These are phyloP conservation scores for Globisporangium abappressorium DNA, from an alignment of 352 stramenopile genomes.

Conservation along the genomic window DNA sequence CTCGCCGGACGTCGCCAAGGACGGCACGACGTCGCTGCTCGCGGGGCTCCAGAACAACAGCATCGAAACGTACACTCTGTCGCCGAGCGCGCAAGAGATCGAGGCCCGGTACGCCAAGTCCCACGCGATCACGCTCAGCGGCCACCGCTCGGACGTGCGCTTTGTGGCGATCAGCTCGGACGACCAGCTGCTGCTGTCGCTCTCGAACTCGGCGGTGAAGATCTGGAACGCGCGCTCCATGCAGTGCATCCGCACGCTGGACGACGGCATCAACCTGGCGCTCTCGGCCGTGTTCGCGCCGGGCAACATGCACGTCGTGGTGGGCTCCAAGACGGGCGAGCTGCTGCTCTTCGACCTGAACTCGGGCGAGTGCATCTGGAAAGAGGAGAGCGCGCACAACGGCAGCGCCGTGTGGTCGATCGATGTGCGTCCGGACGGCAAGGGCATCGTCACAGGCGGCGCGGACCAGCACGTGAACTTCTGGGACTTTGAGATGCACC, in stretches of 20 bases:
- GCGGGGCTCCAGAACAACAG: conserved; percentile 90
- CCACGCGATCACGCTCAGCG: conserved; percentile 72
- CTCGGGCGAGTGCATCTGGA: conserved; percentile 92
- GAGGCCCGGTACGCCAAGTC: conserved; percentile 66
- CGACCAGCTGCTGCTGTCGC: conserved; percentile 88
- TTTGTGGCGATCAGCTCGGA: conserved; percentile 86
- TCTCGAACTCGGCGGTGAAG: conserved; percentile 86
- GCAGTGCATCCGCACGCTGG: conserved; percentile 90
- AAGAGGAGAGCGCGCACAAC: conserved; percentile 86
- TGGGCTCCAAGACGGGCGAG: conserved; percentile 96
- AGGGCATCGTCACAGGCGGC: conserved; percentile 93
- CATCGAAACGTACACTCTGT: conserved; percentile 87
- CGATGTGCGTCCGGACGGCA: conserved; percentile 90
- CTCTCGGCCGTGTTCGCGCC: conserved; percentile 95
- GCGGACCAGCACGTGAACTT: conserved; percentile 99
- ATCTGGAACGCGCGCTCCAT: conserved; percentile 91
- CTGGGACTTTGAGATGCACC: conserved; percentile 96
- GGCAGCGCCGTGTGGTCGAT: conserved; percentile 96
- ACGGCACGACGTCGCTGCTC: conserved; percentile 79
- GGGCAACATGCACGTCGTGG: conserved; percentile 95
- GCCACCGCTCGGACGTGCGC: conserved; percentile 92
- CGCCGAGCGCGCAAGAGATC: conserved; percentile 49
- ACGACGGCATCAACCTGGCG: conserved; percentile 73
- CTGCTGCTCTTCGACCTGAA: conserved; percentile 94
- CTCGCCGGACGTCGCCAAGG: conserved; percentile 76